Base-by-base conservation (phyloP, 306 rosid species). In the Sphenostylis stenocarpa region DNA sequence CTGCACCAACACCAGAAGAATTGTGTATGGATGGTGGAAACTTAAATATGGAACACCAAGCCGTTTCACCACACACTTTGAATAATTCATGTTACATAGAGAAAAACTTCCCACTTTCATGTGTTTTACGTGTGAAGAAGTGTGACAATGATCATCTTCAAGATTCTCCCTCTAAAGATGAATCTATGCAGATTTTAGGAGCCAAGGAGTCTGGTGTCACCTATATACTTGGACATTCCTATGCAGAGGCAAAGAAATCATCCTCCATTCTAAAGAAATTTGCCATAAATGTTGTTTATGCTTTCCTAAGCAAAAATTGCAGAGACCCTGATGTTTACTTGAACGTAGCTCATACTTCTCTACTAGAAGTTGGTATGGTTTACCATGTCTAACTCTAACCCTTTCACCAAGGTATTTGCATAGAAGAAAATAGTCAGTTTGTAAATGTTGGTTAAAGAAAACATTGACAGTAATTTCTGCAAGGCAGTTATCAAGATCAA, bases 151-250 rank as follows among this genome's bases (percentile, higher is more conserved):
- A 49, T 20, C 55, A 53, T 62, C 29, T 51, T 21, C 77, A 68
- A 33, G 86, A 56, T 28, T 75, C 71, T 38, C 17, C 57, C 4
- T 61, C 24, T 17, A 87, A 78, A 49, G 85, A 76, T 13, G 98
- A 93, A 81, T 84, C 90, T 2, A 20, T 80, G 64, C 79, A 80
- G 58, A 88, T 93, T 68, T 41, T 91, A 80, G 83, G 79, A 34
- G 98, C 93, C 5, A 91, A 88, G 69, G 98, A 93, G 57, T 86
- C 90, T 23, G 98, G 98, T 39, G 84, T 91, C 44, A 84, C 98
- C 3, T 89, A 88, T 38, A 87, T 93, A 63, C 63, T 91, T 5
- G 98, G 93, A 34, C 97, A 91, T 83, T 83, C 90, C 9, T 84
- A 88, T 69, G 97, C 89, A 10, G 88, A 81, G 82, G 94, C 98